These are phyloP conservation scores for Phenoliferia sp. DNA, from an alignment of 1,284 basidiomycete species.

Conservation along the genomic window DNA sequence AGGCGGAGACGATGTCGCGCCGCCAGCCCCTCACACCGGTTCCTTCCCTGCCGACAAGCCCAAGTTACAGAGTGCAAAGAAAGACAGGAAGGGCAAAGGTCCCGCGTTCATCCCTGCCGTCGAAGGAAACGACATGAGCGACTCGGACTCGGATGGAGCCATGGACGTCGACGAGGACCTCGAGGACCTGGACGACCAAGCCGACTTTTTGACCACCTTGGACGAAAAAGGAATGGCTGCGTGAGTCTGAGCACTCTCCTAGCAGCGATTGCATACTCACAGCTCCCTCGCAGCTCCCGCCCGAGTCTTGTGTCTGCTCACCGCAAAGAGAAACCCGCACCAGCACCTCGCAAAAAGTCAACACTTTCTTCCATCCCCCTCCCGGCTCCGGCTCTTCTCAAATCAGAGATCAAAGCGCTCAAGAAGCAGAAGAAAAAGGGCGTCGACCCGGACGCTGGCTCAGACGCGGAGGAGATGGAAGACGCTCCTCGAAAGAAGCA, in stretches of 20 bases:
- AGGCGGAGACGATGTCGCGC: neutral
- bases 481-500: slow-evolving; percentile 54
- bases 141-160: slow-evolving; percentile 1
- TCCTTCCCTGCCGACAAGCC: slow-evolving; percentile 6
- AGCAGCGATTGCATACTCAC: neutral
- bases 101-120: slow-evolving; percentile 17
- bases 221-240: slow-evolving; percentile 32
- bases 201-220: slow-evolving; percentile 24
- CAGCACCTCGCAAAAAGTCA: slow-evolving; percentile 4
- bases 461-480: too few relatives aligned
- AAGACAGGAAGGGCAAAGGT: slow-evolving; percentile 31
- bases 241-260: slow-evolving; percentile 9
- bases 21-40: neutral
- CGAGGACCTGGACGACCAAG: slow-evolving; percentile 14
- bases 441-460: slow-evolving; percentile 12
- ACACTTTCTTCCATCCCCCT: slow-evolving; percentile 18
- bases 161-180: slow-evolving; percentile 30
- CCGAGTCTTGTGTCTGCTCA: slow-evolving; percentile 23
- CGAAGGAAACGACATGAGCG: neutral
- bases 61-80: slow-evolving; percentile 13
- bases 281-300: slow-evolving; percentile 17
- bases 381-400: slow-evolving; percentile 17
- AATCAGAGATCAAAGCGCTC: slow-evolving; percentile 28
- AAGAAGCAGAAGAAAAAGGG: slow-evolving; percentile 28
- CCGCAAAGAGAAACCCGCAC: slow-evolving; percentile 24